Evolutionary conservation across 2,329 filamentous ascomycete species (phyloP), one percentile per base, ranked within the genome.

Genomic region (Aspergillus cejpii): DNA sequence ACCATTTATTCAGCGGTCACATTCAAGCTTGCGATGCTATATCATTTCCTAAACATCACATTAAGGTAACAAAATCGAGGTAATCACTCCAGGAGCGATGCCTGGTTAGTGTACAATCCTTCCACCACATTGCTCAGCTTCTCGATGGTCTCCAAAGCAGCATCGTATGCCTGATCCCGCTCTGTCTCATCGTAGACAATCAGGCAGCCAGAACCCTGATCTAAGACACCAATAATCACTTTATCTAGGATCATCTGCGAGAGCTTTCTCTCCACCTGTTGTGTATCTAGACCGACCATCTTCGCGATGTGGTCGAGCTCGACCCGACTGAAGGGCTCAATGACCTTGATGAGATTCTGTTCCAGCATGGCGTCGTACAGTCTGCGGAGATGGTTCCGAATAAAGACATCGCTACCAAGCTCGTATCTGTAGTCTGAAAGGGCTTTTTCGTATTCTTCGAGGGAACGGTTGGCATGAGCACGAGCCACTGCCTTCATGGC

Each of bases 171-270:
- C 72, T 91, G 84, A 66, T 98, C 92, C 54, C 90, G 80, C 66
- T 94, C 84, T 11, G 87, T 87, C 79, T 98, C 92, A 63, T 98
- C 92, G 63, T 84, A 98, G 58, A 98, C 88, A 68, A 96, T 95
- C 65, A 98, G 77, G 68, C 94, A 97, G 29, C 91, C 91, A n/a
- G 89, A 87, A 39, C 92, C 92, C 71, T 98, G 92, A 67, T 98
- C 92, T 57, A 98, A 74, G 44, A 98, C 92, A 48, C 94, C 92
- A 57, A 96, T 88, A 63, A 98, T 97, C 61, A 97, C 88, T 77
- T 96, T 96, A 74, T 98, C 92, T 48, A 98, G 78, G 63, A 98
- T 98, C 94, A 98, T 98, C 77, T 98, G 94, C 37, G 87, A 94
- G 52, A 98, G 78, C 78, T 98, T 98, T 59, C 90, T 83, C 80